Evolutionary conservation across 1,284 basidiomycete genomes (phyloP).

Genomic region (Salmacisia buchloeana): DNA sequence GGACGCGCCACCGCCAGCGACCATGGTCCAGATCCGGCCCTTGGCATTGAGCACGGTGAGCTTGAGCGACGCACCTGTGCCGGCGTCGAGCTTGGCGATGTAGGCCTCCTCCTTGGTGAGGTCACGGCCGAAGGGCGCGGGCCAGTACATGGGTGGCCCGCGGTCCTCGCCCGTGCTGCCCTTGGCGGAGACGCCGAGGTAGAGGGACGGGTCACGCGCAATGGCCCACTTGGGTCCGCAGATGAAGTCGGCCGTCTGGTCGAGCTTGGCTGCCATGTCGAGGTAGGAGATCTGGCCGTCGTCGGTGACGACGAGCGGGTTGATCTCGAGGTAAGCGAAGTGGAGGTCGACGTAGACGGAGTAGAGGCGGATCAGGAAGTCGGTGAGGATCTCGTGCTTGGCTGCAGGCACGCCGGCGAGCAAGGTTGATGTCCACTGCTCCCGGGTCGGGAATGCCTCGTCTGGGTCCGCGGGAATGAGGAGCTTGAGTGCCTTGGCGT

Average conservation of each 20-base stretch:
- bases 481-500: constrained; percentile 88
- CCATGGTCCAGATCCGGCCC: constrained; percentile 99
- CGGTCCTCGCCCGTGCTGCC: constrained; percentile 47
- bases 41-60: constrained; percentile 90
- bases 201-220: constrained; percentile 78
- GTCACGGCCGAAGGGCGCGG: constrained; percentile 94
- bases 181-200: constrained; percentile 44
- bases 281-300: constrained; percentile 84
- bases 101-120: constrained; percentile 98
- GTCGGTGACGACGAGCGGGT: constrained; percentile 93
- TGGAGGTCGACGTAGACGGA: constrained; percentile 82
- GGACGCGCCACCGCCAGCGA: constrained; percentile 73
- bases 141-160: constrained; percentile 95
- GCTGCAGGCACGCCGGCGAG: constrained; percentile 32
- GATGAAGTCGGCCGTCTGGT: constrained; percentile 91
- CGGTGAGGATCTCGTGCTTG: constrained; percentile 46
- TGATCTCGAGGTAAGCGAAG: constrained; percentile 97
- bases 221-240: constrained; percentile 98
- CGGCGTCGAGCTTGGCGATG: constrained; percentile 94
- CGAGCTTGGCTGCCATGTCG: constrained; percentile 99
- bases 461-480: constrained; percentile 74
- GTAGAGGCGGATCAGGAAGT: constrained; percentile 93
- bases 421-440: constrained; percentile 53
- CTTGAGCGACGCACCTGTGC: constrained; percentile 96
- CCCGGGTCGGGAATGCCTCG: constrained; percentile 71